A percentile compares a stretch with the other conserved stretches of the same genome.
phyloP scores from a whole-genome alignment of 768 basidiomycete genomes.

The Lactarius evosmus region DNA sequence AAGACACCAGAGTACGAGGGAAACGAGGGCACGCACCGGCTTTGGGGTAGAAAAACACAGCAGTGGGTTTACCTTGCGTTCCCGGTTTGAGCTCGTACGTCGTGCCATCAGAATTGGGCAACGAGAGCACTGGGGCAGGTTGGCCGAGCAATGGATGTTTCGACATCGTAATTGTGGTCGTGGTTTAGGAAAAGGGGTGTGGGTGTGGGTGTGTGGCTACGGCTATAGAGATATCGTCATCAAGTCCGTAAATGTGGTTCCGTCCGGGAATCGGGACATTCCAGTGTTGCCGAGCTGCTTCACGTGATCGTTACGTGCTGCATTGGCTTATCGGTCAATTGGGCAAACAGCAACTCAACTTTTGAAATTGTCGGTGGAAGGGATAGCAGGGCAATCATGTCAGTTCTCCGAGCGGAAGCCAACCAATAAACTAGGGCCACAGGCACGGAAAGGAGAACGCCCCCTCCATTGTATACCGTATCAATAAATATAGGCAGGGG shows the following conservation, averaged over 20 bases:
- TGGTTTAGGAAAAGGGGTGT: slow-evolving; percentile 2
- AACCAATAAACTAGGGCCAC: background rate
- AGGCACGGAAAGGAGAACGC: background rate
- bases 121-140: slow-evolving; percentile 60
- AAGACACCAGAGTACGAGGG: background rate
- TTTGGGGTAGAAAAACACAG: slow-evolving; percentile 76
- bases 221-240: background rate
- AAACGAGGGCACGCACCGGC: slow-evolving; percentile 46
- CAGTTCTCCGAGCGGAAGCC: background rate
- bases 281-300: background rate
- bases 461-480: background rate
- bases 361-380: too few species aligned
- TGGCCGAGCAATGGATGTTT: slow-evolving; percentile 55
- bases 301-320: too few species aligned
- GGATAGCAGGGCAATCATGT: too few species aligned
- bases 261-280: background rate
- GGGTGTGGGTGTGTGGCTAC: background rate
- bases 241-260: too few species aligned
- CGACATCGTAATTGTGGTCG: too few species aligned
- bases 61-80: slow-evolving; percentile 54
- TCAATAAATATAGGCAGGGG: background rate
- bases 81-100: slow-evolving; percentile 59
- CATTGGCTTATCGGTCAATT: too few species aligned
- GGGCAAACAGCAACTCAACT: too few species aligned
- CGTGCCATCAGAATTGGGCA: slow-evolving; percentile 62